Conservation (phyloP, 2,329 filamentous ascomycete genomes). For the Teratosphaeria epicoccoides region DNA sequence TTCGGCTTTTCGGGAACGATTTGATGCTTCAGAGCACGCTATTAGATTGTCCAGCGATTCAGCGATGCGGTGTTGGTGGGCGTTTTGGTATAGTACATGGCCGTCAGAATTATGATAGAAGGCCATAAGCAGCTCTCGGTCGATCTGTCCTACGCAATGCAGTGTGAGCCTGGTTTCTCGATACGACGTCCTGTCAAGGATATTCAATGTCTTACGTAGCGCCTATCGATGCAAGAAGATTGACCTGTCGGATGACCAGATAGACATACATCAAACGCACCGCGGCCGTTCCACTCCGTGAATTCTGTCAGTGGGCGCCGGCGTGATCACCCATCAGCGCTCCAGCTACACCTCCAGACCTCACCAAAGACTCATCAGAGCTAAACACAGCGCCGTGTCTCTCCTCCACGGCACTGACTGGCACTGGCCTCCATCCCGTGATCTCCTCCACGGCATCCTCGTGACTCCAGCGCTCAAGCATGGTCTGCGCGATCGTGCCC, state of each 20-base stretch:
- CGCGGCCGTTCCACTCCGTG: no score
- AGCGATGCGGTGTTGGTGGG: conserved; percentile 6
- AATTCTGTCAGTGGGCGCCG: no score
- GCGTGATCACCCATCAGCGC: no score
- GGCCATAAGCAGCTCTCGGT: not conserved
- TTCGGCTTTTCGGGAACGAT: not conserved
- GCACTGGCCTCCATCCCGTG: not conserved
- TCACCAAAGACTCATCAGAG: not conserved
- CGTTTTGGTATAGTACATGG: not conserved
- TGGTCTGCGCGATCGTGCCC: not conserved
- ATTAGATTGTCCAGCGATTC: conserved; percentile 1
- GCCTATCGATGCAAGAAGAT: not conserved
- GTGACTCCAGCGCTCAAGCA: not conserved
- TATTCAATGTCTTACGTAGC: no score
- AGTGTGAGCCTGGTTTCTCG: not conserved
- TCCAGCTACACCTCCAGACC: no score
- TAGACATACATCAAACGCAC: no score
- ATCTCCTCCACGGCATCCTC: not conserved
- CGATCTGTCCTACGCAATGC: not conserved
- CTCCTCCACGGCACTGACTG: not conserved
- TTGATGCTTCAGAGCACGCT: not conserved
- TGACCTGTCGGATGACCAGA: not conserved
- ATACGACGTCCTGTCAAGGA: not conserved
- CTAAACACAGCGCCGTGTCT: not conserved
- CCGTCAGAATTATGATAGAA: not conserved